Conservation (phyloP, 2,329 filamentous ascomycete genomes). For the Colletotrichum camelliae region DNA sequence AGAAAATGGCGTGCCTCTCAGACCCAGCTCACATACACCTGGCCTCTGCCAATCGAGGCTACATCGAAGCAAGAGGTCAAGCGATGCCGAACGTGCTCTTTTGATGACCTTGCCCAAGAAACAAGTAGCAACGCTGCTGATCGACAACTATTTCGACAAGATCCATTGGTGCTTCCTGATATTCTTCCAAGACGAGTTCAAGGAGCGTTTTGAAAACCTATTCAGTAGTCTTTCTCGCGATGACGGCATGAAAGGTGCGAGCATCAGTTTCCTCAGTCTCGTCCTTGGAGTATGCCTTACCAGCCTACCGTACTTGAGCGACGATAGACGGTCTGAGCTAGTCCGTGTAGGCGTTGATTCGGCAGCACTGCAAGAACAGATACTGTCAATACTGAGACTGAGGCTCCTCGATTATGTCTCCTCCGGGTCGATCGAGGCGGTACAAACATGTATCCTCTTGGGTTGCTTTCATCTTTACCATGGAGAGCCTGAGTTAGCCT, state of each 20-base stretch:
- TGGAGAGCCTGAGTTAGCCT: slow-evolving; percentile 38
- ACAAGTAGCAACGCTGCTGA: slow-evolving; percentile 10
- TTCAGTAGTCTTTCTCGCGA: slow-evolving; percentile 3
- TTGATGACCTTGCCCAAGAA: not conserved
- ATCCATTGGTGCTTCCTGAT: slow-evolving; percentile 43
- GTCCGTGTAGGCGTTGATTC: not conserved
- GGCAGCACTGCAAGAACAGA: not conserved
- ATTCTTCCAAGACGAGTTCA: slow-evolving; percentile 39
- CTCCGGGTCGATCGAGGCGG: slow-evolving; percentile 31
- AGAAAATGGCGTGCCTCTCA: not conserved
- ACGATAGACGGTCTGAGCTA: not conserved
- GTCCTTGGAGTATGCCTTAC: not conserved
- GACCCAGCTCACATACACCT: not conserved
- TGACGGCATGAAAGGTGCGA: not conserved
- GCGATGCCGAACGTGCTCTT: not conserved
- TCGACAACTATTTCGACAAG: slow-evolving; percentile 42
- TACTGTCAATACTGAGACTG: not conserved
- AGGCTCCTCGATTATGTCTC: not conserved
- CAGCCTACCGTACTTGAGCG: not conserved
- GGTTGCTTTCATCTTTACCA: slow-evolving; percentile 43
- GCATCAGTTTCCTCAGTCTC: not conserved
- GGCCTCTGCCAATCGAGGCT: not conserved
- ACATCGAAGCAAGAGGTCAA: not conserved
- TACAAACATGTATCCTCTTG: slow-evolving; percentile 38
- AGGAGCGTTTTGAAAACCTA: slow-evolving; percentile 5